Conservation (phyloP, 75 land plant species). For the Isoetes taiwanensis region DNA sequence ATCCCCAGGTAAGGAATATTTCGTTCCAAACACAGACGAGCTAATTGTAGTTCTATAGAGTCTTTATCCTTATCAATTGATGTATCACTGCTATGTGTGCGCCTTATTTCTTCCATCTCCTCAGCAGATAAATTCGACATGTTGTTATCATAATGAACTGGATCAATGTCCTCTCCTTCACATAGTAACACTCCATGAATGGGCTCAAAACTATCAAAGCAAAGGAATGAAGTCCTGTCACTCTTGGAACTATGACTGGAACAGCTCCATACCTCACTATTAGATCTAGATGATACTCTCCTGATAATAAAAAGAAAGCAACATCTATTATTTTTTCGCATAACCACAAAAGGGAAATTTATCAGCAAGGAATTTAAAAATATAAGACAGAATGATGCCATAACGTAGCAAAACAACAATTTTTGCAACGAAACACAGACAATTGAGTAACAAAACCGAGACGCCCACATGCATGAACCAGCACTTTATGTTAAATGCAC, state of each 20-base stretch:
- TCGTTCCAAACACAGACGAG: constrained; percentile 63
- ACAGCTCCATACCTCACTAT: constrained; percentile 85
- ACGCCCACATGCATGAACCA: too few species aligned
- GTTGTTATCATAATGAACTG: constrained; percentile 41
- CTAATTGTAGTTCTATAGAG: constrained; percentile 69
- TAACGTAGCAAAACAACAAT: too few species aligned
- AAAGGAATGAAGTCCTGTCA: constrained; percentile 48
- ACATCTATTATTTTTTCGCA: too few species aligned
- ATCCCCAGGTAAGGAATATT: constrained; percentile 87
- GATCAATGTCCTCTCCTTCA: constrained; percentile 92
- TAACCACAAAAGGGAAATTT: too few species aligned
- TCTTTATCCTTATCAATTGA: constrained; percentile 73
- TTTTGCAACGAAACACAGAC: too few species aligned
- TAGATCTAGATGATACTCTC: constrained; percentile 93
- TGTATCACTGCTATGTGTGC: constrained; percentile 65
- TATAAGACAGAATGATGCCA: too few species aligned
- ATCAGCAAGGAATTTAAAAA: too few species aligned
- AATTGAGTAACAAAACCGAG: too few species aligned
- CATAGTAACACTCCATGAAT: constrained; percentile 91
- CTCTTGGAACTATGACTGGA: constrained; percentile 84
- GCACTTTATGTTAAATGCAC: too few species aligned
- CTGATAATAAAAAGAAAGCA: too few species aligned
- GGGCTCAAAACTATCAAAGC: constrained; percentile 83
- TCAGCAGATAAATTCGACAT: constrained; percentile 31
- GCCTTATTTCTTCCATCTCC: constrained; percentile 60